Evolutionary conservation across 345 rosid species (phyloP).

Genomic region (Heritiera littoralis): DNA sequence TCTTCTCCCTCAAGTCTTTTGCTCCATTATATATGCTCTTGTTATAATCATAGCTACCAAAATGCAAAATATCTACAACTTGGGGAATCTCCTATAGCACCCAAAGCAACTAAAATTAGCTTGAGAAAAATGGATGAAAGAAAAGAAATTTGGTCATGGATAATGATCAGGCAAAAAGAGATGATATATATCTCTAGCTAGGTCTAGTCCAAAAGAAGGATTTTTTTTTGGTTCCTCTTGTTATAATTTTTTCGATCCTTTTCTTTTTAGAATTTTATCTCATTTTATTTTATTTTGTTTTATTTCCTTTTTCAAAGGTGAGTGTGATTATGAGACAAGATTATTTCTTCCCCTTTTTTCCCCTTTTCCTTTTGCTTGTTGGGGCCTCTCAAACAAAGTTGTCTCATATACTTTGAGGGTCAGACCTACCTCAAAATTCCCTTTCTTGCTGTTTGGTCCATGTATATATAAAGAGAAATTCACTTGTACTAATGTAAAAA

Average conservation of each 20-base stretch:
- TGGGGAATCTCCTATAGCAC: background rate
- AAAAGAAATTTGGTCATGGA: conserved; percentile 10
- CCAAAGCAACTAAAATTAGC: conserved; percentile 5
- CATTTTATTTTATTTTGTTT: background rate
- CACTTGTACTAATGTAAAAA: too few relatives aligned
- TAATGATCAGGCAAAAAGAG: conserved; percentile 1
- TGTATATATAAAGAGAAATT: background rate
- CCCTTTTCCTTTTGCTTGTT: conserved; percentile 39
- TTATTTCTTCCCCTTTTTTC: background rate
- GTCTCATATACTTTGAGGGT: conserved; percentile 46
- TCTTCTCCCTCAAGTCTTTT: background rate
- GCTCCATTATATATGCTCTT: background rate
- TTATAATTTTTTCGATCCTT: too few relatives aligned
- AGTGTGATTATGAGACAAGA: background rate
- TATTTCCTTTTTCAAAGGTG: background rate
- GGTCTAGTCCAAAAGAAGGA: background rate
- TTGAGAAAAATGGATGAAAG: background rate
- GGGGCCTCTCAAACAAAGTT: conserved; percentile 63
- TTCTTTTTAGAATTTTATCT: background rate
- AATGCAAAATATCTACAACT: conserved; percentile 11
- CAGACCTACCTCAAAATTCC: conserved; percentile 33
- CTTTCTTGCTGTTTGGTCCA: conserved; percentile 26
- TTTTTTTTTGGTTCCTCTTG: background rate
- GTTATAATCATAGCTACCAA: background rate
- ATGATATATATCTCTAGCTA: conserved; percentile 4